Evolutionary conservation across 2,329 filamentous ascomycete genomes (phyloP).

Genomic region (Rosellinia necatrix): DNA sequence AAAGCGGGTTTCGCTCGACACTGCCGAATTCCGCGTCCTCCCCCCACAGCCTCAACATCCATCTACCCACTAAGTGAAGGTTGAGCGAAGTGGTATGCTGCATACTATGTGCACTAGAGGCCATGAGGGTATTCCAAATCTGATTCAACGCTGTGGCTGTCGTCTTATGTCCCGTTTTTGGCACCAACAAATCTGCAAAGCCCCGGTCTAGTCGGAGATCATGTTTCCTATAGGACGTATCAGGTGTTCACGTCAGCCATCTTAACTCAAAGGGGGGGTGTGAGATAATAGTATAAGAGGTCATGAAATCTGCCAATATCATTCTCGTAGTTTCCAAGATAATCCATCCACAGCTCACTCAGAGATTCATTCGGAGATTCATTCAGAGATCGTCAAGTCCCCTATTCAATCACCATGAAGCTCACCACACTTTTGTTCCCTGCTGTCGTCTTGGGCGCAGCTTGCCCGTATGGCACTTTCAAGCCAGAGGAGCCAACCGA

Average conservation of each 20-base stretch:
- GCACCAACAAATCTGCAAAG: too few relatives aligned
- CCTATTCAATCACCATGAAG: slow-evolving; percentile 17
- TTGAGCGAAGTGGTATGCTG: too few relatives aligned
- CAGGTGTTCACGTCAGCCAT: too few relatives aligned
- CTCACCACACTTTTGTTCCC: slow-evolving; percentile 17
- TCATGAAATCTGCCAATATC: not conserved
- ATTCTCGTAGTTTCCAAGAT: not conserved
- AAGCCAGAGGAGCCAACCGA: slow-evolving; percentile 18
- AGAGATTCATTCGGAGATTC: not conserved
- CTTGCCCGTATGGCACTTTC: slow-evolving; percentile 21
- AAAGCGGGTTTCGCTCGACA: slow-evolving; percentile 17
- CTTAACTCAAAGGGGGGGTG: not conserved
- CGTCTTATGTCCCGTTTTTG: not conserved
- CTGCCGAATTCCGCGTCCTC: slow-evolving; percentile 10
- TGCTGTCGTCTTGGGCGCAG: slow-evolving; percentile 11
- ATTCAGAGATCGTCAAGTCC: not conserved
- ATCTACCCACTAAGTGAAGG: too few relatives aligned
- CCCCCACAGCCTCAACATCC: slow-evolving; percentile 9
- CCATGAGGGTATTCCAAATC: slow-evolving; percentile 16
- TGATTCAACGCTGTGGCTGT: not conserved
- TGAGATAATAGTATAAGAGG: slow-evolving; percentile 14
- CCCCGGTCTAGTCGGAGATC: too few relatives aligned
- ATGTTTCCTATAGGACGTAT: too few relatives aligned
- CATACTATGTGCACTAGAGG: not conserved
- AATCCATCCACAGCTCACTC: too few relatives aligned